Evolutionary conservation across 305 asterid species (phyloP).

Genomic region (Plantago lanceolata): DNA sequence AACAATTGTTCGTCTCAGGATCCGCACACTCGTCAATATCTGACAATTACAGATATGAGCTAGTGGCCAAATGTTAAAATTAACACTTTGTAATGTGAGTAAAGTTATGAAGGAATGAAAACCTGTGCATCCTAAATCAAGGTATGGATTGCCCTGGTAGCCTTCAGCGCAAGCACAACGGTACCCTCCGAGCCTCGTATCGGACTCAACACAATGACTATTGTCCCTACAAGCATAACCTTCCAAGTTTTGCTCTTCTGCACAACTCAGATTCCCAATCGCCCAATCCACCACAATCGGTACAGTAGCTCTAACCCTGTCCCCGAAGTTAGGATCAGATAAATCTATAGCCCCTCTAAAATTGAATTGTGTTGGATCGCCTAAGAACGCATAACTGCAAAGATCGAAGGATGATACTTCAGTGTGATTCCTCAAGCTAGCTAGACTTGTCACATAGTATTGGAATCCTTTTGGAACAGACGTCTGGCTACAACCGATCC

Average conservation of each 20-base stretch:
- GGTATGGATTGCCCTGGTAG: conserved; percentile 50
- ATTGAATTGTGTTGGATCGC: conserved; percentile 17
- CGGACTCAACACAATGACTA: conserved; percentile 42
- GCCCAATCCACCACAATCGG: conserved; percentile 54
- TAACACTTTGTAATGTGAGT: too few relatives aligned
- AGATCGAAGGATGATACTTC: conserved; percentile 3
- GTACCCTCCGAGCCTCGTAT: conserved; percentile 39
- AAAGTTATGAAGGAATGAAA: not conserved
- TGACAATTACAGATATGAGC: not conserved
- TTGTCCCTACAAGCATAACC: conserved; percentile 33
- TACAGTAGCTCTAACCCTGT: conserved; percentile 25
- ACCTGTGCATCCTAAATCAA: conserved; percentile 49
- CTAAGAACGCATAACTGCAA: conserved; percentile 7
- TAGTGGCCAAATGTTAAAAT: too few relatives aligned
- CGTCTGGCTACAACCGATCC: conserved; percentile 11
- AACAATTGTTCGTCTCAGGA: conserved; percentile 38
- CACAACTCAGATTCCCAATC: conserved; percentile 36
- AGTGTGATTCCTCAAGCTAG: not conserved
- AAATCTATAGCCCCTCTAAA: conserved; percentile 29
- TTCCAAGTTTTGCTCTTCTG: conserved; percentile 18
- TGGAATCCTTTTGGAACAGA: conserved; percentile 8
- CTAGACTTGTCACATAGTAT: not conserved
- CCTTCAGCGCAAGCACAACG: conserved; percentile 42
- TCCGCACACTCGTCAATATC: conserved; percentile 15
- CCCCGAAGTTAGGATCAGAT: conserved; percentile 24